Base-by-base conservation (phyloP, 75 land plant species). In the Cupressus sempervirens region DNA sequence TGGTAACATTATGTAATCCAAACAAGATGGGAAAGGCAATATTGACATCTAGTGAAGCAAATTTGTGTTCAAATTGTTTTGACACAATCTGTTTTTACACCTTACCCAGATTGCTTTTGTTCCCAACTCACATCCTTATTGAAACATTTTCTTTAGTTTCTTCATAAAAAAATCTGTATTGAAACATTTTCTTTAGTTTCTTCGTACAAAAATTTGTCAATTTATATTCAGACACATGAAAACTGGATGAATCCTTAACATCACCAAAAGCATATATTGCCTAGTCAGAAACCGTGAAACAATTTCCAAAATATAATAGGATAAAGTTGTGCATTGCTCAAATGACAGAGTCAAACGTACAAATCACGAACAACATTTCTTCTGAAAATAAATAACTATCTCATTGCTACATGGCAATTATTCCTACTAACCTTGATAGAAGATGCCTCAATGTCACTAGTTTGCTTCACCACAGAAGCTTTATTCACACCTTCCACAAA, bases 401-500 rank as follows among this genome's bases (percentile, higher is more conserved):
- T 62, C 26, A 62, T 23, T 26, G 29, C 26, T 23, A 40, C 2
- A 36, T 35, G 45, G 48, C 76, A 18, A 83, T 36, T 35, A 85
- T 30, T 32, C 30, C 18, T 56, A 30, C 83, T 29, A 74, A 94
- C 99, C 96, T 97, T 97, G 32, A 97, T 87, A 67, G 99, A 92
- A 70, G 83, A 88, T 36, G 94, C 95, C 82, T 90, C 92, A 29
- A 96, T 86, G 80, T 97, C 96, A 82, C 86, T 74, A 79, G 93
- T 88, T 53, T 91, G 89, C 91, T 96, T 97, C 53, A 97, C 86
- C 81, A 91, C 86, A 43, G 98, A 97, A 58, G 95, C 88, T 86
- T 92, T 94, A 46, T 93, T 93, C 23, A 96, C 84, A 29, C 99
- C 99, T 84, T 97, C 99, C 48, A 97, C 93, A 87, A 91, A 96